Evolutionary conservation across 768 basidiomycete species (phyloP), one percentile per base, ranked within the genome.

Genomic region (Suillus occidentalis): DNA sequence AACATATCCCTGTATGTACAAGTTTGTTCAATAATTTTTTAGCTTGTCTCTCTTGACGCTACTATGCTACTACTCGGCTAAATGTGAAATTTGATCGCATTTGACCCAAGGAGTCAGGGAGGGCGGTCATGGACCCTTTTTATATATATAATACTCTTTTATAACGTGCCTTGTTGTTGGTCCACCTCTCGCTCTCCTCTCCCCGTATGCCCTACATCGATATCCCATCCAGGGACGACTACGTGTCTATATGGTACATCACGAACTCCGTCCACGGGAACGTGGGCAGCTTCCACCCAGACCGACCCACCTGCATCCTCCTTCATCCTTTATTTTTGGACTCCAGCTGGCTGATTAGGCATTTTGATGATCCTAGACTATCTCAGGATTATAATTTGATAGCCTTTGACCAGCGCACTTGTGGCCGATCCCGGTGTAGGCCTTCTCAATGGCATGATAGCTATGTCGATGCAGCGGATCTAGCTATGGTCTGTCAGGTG

Each of bases 381-480:
- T 74, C 81, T 66, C 72, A 75, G 0, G 75, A 78, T 49, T 92
- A 83, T 76, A 93, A 93, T 72, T 73, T 93, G 37, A 87, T 93
- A 67, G 89, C 89, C 7, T 89, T 92, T 72, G 91, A 93, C 73
- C 84, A 85, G 70, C 86, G 92, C 13, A 81, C 83, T 12, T 80
- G 81, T 34, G 91, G 91, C 16, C 82, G 79, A 73, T 89, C 89
- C 4, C 73, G 75, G 3, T 83, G 78, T 66, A 81, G 85, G 61
- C 84, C 83, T 4, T 85, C 77, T 58, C 84, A 82, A 9, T 77
- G 79, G 55, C 87, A 89, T 70, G 91, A 94, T 75, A 84, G 82
- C 65, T 94, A 90, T 86, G 90, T 92, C 8, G 86, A 90, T 49
- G 89, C 91, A 2, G 92, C 90, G 42, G 91, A 93, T 78, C 70